These are phyloP conservation scores for Mortierella sp. DNA, from an alignment of 371 early-diverging fungal genomes.

Conservation along the genomic window DNA sequence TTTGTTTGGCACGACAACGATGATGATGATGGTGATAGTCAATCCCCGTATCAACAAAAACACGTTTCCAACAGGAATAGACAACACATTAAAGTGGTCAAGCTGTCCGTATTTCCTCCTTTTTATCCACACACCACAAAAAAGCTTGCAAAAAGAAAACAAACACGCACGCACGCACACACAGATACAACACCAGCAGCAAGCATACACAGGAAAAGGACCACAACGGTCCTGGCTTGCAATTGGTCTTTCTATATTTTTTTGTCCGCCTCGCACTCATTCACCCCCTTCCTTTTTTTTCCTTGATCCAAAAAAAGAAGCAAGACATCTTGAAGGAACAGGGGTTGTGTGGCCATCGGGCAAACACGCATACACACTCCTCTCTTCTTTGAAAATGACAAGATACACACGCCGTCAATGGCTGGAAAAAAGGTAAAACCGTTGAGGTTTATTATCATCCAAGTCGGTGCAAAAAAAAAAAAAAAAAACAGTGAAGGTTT, in stretches of 20 bases:
- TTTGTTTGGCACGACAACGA: neutral
- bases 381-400: neutral
- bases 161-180: neutral
- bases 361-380: neutral
- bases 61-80: conserved; percentile 1
- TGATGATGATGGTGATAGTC: neutral
- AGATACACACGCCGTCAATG: neutral
- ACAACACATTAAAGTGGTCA: neutral
- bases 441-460: conserved; percentile 12
- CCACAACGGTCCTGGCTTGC: conserved; percentile 6
- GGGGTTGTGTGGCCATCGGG: conserved; percentile 5
- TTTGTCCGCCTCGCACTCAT: neutral
- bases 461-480: neutral
- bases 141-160: neutral
- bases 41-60: neutral
- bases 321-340: neutral
- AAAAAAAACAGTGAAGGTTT: too few relatives aligned
- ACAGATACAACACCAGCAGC: neutral
- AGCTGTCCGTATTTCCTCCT: neutral
- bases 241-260: neutral
- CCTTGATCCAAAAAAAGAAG: conserved; percentile 5
- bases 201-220: neutral
- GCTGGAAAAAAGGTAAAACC: neutral
- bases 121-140: neutral
- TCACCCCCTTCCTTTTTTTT: neutral